A percentile compares a stretch with the other conserved stretches of the same genome.
Evolutionary conservation across 306 rosid species (phyloP).

Genomic region (Trichosanthes cucumerina): DNA sequence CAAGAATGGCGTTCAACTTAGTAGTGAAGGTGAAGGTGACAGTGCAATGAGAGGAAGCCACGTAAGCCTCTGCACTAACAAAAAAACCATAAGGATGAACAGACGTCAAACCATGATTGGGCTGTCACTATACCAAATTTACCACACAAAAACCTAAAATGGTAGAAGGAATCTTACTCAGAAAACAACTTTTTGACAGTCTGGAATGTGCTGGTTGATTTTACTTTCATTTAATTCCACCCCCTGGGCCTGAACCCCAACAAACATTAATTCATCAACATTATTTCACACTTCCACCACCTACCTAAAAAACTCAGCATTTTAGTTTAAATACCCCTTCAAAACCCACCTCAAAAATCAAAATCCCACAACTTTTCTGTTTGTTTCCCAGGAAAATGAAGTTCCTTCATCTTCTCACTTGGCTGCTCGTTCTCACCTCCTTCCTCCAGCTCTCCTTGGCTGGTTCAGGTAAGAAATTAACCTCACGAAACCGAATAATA

Average conservation of each 20-base stretch:
- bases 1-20: not conserved
- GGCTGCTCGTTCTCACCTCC: constrained; percentile 42
- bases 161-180: not conserved
- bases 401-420: constrained; percentile 38
- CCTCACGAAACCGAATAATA: too few relatives aligned
- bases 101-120: not conserved
- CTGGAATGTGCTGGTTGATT: constrained; percentile 7
- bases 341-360: not conserved
- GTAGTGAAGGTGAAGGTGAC: not conserved
- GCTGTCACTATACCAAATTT: not conserved
- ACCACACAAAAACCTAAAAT: not conserved
- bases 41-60: not conserved
- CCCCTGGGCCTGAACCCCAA: not conserved
- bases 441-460: constrained; percentile 37
- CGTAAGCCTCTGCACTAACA: not conserved
- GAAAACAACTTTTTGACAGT: not conserved
- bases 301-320: not conserved
- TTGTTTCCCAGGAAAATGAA: constrained; percentile 4
- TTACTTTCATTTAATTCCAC: not conserved
- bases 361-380: not conserved
- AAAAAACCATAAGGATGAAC: not conserved
- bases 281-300: not conserved
- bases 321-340: constrained; percentile 6
- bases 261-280: not conserved
- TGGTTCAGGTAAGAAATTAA: constrained; percentile 38